Percentiles rank a stretch among this genome's conserved stretches.
phyloP scores from a whole-genome alignment of 192 early-diverging fungal species.

The Entomortierella chlamydospora region DNA sequence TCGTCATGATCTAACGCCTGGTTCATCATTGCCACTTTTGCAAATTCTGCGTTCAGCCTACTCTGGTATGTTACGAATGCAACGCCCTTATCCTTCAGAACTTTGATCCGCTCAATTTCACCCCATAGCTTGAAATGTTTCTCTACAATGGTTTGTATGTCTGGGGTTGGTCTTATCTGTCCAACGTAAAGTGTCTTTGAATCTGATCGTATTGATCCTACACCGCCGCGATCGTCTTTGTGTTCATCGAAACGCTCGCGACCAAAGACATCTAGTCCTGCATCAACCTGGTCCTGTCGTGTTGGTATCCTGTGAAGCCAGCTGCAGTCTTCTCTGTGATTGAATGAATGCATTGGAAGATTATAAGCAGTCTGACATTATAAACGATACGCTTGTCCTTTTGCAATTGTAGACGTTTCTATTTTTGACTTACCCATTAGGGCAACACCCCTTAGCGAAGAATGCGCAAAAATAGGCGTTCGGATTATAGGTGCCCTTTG shows the following conservation, averaged over 20 bases:
- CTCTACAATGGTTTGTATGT: conserved; percentile 64
- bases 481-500: conserved; percentile 70
- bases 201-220: conserved; percentile 84
- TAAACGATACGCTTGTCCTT: too few relatives aligned
- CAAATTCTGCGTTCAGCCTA: conserved; percentile 85
- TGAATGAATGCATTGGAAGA: too few relatives aligned
- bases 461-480: conserved; percentile 83
- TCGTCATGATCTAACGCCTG: conserved; percentile 85
- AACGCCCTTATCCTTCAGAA: conserved; percentile 77
- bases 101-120: conserved; percentile 77
- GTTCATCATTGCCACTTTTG: conserved; percentile 88
- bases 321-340: conserved; percentile 53
- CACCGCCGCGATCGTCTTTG: conserved; percentile 67
- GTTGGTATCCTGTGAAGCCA: conserved; percentile 67
- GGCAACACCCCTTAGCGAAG: conserved; percentile 86
- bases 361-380: too few relatives aligned
- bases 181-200: conserved; percentile 87
- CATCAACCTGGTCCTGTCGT: conserved; percentile 59
- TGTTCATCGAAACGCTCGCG: conserved; percentile 77
- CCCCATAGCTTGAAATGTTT: conserved; percentile 83
- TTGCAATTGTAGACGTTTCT: too few relatives aligned
- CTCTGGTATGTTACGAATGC: conserved; percentile 85
- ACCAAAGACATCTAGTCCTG: conserved; percentile 84
- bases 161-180: conserved; percentile 48
- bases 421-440: conserved; percentile 73